Conservation (phyloP, 805 yeast species). For the Limtongia smithiae region DNA sequence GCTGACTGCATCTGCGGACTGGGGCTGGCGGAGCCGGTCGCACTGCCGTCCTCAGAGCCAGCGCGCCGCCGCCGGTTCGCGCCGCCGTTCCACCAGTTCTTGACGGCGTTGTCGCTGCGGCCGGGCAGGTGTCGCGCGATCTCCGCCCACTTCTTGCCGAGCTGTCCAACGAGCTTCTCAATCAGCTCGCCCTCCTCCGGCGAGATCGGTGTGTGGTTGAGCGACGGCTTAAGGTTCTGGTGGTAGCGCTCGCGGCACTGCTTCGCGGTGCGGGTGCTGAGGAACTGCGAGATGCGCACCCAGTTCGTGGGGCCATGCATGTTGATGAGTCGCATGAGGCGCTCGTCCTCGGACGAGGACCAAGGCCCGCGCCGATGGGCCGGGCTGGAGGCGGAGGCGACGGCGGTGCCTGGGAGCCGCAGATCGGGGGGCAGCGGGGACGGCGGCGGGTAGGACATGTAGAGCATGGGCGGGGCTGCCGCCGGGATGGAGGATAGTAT, state of each 20-base stretch:
- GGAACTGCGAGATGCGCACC: slow-evolving; percentile 75
- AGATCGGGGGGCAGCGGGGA: not conserved
- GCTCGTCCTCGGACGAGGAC: slow-evolving; percentile 80
- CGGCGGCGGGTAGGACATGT: slow-evolving; percentile 2
- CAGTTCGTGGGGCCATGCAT: slow-evolving; percentile 79
- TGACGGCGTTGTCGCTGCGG: slow-evolving; percentile 83
- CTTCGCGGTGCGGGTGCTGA: slow-evolving; percentile 79
- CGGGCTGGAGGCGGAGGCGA: not conserved
- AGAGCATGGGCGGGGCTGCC: not conserved
- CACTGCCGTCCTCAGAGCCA: not conserved
- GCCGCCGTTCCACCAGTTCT: slow-evolving; percentile 93
- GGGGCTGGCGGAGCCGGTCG: not conserved
- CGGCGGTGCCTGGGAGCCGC: not conserved
- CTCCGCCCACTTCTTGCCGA: slow-evolving; percentile 93
- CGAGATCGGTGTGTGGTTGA: slow-evolving; percentile 78
- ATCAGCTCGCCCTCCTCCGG: slow-evolving; percentile 79
- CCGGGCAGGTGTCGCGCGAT: slow-evolving; percentile 79
- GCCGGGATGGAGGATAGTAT: slow-evolving; percentile 2
- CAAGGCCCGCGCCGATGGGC: slow-evolving; percentile 61
- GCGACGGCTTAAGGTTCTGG: slow-evolving; percentile 81
- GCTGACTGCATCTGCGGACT: not conserved
- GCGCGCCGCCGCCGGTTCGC: slow-evolving; percentile 68
- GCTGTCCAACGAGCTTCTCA: slow-evolving; percentile 69
- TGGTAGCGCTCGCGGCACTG: slow-evolving; percentile 91
- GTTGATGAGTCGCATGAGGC: slow-evolving; percentile 63